Evolutionary conservation across 2,329 filamentous ascomycete species (phyloP).

Genomic region (Hirsutella thompsonii): DNA sequence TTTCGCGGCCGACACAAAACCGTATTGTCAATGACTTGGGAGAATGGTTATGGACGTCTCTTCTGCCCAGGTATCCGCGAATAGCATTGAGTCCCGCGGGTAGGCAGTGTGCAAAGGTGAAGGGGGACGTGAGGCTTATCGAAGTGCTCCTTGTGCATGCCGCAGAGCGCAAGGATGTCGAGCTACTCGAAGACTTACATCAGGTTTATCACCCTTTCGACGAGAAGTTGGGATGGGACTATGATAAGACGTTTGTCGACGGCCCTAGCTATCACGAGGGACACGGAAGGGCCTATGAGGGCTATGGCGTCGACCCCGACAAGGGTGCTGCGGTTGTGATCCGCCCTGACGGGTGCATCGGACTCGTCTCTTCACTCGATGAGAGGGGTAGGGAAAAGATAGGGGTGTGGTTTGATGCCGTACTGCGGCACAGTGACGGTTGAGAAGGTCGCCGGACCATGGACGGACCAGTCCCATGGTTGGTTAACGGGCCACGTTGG

Average conservation of each 20-base stretch:
- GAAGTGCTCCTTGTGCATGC: conserved; percentile 50
- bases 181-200: conserved; percentile 35
- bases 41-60: conserved; percentile 21
- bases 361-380: conserved; percentile 23
- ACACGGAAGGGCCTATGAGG: conserved; percentile 35
- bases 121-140: conserved; percentile 18
- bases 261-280: conserved; percentile 40
- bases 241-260: conserved; percentile 43
- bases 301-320: conserved; percentile 42
- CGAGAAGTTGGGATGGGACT: conserved; percentile 36
- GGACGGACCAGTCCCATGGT: not conserved
- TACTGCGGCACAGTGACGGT: not conserved
- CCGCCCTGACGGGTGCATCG: conserved; percentile 57
- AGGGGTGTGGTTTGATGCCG: conserved; percentile 5
- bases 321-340: conserved; percentile 45
- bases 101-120: not conserved
- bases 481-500: not conserved
- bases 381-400: conserved; percentile 10
- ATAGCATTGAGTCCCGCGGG: conserved; percentile 8
- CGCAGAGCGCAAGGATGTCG: conserved; percentile 31
- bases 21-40: conserved; percentile 34
- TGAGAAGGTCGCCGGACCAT: not conserved
- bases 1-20: conserved; percentile 29
- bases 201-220: conserved; percentile 34
- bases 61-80: conserved; percentile 26